These are phyloP conservation scores for Trichaptum fuscoviolaceum DNA, from an alignment of 768 basidiomycete genomes.

Conservation along the genomic window DNA sequence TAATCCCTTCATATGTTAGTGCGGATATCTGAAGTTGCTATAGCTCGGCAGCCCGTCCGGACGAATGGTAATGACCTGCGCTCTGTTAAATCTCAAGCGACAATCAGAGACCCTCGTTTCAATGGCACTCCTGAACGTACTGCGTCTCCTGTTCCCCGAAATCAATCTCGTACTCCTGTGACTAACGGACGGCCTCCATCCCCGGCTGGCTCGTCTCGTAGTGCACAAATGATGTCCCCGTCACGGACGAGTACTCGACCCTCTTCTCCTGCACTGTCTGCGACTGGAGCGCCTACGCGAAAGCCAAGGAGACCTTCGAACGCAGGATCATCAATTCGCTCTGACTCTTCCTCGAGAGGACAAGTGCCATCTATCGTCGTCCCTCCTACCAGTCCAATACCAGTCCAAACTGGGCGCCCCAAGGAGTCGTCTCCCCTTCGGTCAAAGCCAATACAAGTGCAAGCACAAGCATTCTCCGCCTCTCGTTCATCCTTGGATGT, in stretches of 20 bases:
- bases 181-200: neutral
- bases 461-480: conserved; percentile 9
- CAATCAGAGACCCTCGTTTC: neutral
- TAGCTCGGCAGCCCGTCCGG: neutral
- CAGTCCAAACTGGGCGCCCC: conserved; percentile 9
- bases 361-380: conserved; percentile 4
- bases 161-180: conserved; percentile 1
- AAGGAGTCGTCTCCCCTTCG: conserved; percentile 15
- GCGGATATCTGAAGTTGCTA: neutral
- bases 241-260: conserved; percentile 13
- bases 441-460: conserved; percentile 22
- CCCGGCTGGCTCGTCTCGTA: neutral
- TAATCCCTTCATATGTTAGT: neutral
- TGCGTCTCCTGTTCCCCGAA: neutral
- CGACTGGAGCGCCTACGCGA: conserved; percentile 11
- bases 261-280: conserved; percentile 9
- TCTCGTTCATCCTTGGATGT: conserved; percentile 13
- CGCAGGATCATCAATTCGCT: conserved; percentile 27
- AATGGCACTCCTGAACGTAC: neutral
- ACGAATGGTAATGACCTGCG: neutral
- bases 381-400: neutral
- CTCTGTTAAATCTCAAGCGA: neutral
- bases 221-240: conserved; percentile 10
- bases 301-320: conserved; percentile 35
- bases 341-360: conserved; percentile 17